phyloP scores from a whole-genome alignment of 306 rosid species.

The Medicago arabica region DNA sequence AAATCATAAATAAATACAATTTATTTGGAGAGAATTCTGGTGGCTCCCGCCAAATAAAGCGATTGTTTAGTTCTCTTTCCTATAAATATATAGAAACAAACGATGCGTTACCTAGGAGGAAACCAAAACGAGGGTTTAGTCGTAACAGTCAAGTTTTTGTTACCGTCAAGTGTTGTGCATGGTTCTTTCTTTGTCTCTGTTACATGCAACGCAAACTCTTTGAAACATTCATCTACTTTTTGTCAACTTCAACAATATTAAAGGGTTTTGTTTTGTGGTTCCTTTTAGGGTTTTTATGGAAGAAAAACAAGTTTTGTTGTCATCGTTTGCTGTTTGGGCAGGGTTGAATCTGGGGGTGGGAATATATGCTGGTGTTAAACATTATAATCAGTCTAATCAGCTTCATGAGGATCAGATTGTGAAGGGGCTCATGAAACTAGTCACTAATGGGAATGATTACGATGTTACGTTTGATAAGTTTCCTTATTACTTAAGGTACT shows the following conservation, averaged over 20 bases:
- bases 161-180: too few species aligned
- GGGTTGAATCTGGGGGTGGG: slow-evolving; percentile 77
- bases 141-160: too few species aligned
- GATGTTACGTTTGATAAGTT: slow-evolving; percentile 65
- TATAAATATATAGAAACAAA: too few species aligned
- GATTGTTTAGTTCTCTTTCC: too few species aligned
- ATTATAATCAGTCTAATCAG: too few species aligned
- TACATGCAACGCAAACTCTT: neutral
- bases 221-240: neutral
- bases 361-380: slow-evolving; percentile 22
- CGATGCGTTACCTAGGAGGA: too few species aligned
- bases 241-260: neutral
- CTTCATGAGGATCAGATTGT: slow-evolving; percentile 62
- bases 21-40: too few species aligned
- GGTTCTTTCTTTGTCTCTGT: neutral
- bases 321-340: slow-evolving; percentile 81
- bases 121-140: too few species aligned
- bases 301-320: slow-evolving; percentile 67
- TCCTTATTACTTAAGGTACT: slow-evolving; percentile 79
- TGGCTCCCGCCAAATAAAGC: too few species aligned
- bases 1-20: too few species aligned
- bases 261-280: neutral
- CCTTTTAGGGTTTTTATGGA: slow-evolving; percentile 52
- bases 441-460: slow-evolving; percentile 56
- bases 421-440: slow-evolving; percentile 62